phyloP scores from a whole-genome alignment of 2,329 filamentous ascomycete genomes.

The Microcyclospora tardicrescens region DNA sequence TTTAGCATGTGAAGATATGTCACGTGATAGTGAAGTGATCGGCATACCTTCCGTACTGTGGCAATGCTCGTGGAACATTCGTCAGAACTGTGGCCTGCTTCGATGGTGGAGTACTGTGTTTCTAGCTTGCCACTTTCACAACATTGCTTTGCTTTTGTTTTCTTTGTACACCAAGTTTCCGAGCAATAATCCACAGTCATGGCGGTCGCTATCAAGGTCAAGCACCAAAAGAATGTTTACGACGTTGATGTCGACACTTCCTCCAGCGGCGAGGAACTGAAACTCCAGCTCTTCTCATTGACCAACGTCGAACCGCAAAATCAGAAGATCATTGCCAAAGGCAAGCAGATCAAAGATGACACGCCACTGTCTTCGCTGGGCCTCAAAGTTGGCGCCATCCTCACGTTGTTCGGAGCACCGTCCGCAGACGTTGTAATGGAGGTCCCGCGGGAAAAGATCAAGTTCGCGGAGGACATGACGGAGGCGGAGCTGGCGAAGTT shows the following conservation, averaged over 20 bases:
- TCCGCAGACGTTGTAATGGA: conserved; percentile 49
- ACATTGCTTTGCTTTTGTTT: too few relatives aligned
- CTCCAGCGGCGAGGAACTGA: conserved; percentile 82
- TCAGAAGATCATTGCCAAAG: conserved; percentile 87
- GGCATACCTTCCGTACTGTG: too few relatives aligned
- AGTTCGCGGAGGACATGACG: conserved; percentile 95
- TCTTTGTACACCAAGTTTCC: too few relatives aligned
- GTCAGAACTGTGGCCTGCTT: too few relatives aligned
- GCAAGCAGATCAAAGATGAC: conserved; percentile 85
- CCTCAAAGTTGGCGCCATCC: conserved; percentile 70
- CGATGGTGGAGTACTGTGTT: too few relatives aligned
- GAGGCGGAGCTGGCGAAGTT: conserved; percentile 78
- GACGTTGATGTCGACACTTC: conserved; percentile 80
- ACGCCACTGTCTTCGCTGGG: conserved; percentile 71
- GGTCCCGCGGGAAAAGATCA: conserved; percentile 65
- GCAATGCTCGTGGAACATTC: too few relatives aligned
- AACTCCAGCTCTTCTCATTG: conserved; percentile 86
- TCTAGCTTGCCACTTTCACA: too few relatives aligned
- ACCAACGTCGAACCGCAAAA: conserved; percentile 92
- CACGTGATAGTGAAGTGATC: too few relatives aligned
- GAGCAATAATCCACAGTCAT: too few relatives aligned
- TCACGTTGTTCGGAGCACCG: conserved; percentile 96
- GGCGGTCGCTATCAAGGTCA: conserved; percentile 52
- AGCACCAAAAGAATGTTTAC: conserved; percentile 91
- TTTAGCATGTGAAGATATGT: too few relatives aligned